phyloP scores from a whole-genome alignment of 225 moss, liverwort and hornwort genomes.

The Lunularia cruciata region DNA sequence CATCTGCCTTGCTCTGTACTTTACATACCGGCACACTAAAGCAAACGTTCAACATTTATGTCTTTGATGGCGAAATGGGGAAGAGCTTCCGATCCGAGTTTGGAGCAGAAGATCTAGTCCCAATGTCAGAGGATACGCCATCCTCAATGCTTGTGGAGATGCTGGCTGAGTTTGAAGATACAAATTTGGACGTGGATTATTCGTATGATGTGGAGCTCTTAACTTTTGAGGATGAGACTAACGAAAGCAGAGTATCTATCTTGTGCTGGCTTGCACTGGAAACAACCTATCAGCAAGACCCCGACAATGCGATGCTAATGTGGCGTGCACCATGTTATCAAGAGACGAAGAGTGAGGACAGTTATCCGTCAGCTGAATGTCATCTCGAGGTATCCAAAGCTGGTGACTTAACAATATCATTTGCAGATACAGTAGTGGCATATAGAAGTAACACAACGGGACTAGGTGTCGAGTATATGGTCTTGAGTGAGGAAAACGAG shows the following conservation, averaged over 20 bases:
- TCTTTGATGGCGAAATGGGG: not conserved
- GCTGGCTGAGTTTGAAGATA: conserved; percentile 7
- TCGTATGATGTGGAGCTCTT: not conserved
- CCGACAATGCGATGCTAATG: not conserved
- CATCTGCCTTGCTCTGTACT: conserved; percentile 1
- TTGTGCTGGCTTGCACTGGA: conserved; percentile 13
- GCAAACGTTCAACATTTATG: not conserved
- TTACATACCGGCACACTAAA: not conserved
- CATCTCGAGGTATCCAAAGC: not conserved
- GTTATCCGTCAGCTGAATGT: not conserved
- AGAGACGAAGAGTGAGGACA: not conserved
- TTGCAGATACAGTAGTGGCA: not conserved
- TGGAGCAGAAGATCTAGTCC: not conserved
- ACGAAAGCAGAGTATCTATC: not conserved
- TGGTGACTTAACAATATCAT: not conserved
- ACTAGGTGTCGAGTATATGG: not conserved
- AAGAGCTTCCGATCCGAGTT: not conserved
- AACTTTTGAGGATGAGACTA: not conserved
- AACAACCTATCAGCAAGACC: not conserved
- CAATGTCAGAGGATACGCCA: not conserved
- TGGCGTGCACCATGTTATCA: conserved; percentile 8
- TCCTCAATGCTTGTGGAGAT: not conserved
- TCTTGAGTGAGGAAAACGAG: conserved; percentile 1
- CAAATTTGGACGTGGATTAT: not conserved
- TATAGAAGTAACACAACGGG: not conserved